Base-by-base conservation (phyloP, 495 filamentous ascomycete genomes). In the Podospora tetraspora region DNA sequence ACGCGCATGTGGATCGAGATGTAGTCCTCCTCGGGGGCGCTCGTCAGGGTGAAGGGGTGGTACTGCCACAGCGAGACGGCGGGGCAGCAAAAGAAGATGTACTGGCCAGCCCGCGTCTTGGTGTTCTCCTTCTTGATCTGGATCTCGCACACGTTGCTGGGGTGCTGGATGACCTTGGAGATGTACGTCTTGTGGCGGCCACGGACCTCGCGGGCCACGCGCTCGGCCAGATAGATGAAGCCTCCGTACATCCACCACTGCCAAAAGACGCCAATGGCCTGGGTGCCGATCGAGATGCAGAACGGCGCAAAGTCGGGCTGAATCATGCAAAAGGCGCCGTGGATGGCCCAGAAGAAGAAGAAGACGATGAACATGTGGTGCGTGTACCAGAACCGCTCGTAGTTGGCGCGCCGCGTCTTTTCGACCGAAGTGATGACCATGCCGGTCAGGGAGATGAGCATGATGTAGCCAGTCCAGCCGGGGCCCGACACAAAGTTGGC, bases 41-140 rank as follows among this genome's bases (percentile, higher is more conserved):
- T 91, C 19, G 91, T 93, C 43, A 93, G 81, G 16, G 90, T 91
- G 79, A 93, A 92, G 12, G 90, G 89, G 71, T 92, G 90, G 71
- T 92, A 91, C 77, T 92, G 90, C 88, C 87, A 92, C 58, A 93
- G 78, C 1, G 90, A 91, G 30, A 92, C 88, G 68, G 91, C 89
- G 1, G 91, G 91, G 75, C 91, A 93, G 82, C 89, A 92, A 62
- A 93, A 83, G 80, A 91, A 91, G 66, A 93, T 91, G 78, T 92
- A 92, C 84, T 93, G 91, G 43, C 91, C 91, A 62, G 90, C 90
- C 66, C 84, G 84, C n/a, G 89, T 88, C 79, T 87, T 90, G 32
- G 89, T 91, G 77, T 88, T 82, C 72, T 90, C 89, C 73, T 92
- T 93, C 83, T 92, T 92, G 77, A 94, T 91, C 76, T 93, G 91